Percentiles rank a stretch among this genome's conserved stretches.
Conservation (phyloP, 176 grass and related monocot species). For the Dendrocalamus sinicus region DNA sequence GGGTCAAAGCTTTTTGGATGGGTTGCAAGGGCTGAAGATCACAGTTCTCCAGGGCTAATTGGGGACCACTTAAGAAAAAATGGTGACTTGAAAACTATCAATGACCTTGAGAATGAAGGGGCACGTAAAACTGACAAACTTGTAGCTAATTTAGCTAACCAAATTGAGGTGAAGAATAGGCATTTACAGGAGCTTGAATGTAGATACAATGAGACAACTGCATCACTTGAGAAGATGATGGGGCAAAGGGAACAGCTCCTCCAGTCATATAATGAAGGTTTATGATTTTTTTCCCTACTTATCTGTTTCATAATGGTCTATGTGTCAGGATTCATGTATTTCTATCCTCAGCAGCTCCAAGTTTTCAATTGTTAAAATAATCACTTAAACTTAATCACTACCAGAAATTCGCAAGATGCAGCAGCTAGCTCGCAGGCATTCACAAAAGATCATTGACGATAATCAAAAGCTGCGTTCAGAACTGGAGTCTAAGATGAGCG, state of each 20-base stretch:
- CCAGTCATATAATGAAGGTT: constrained; percentile 65
- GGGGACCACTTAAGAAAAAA: constrained; percentile 67
- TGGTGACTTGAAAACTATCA: constrained; percentile 63
- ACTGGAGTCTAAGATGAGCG: constrained; percentile 49
- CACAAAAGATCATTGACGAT: constrained; percentile 69
- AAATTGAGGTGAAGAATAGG: constrained; percentile 61
- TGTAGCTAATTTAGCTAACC: constrained; percentile 60
- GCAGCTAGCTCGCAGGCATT: constrained; percentile 73
- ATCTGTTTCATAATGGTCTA: neutral
- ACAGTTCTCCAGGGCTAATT: constrained; percentile 52
- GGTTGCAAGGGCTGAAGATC: constrained; percentile 65
- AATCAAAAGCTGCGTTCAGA: constrained; percentile 73
- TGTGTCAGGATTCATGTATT: constrained; percentile 8
- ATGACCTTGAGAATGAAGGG: constrained; percentile 59
- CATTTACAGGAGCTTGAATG: constrained; percentile 52
- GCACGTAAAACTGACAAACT: constrained; percentile 57
- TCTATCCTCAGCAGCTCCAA: neutral
- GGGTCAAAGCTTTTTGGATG: constrained; percentile 65
- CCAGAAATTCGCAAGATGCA: constrained; percentile 92
- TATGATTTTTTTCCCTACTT: neutral
- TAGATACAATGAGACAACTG: constrained; percentile 48
- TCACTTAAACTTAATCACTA: constrained; percentile 16
- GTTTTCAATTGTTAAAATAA: constrained; percentile 22
- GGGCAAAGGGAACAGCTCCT: constrained; percentile 54
- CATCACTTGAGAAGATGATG: constrained; percentile 55